Base-by-base conservation (phyloP, 371 early-diverging fungal genomes). In the Rhizopus sp. region DNA sequence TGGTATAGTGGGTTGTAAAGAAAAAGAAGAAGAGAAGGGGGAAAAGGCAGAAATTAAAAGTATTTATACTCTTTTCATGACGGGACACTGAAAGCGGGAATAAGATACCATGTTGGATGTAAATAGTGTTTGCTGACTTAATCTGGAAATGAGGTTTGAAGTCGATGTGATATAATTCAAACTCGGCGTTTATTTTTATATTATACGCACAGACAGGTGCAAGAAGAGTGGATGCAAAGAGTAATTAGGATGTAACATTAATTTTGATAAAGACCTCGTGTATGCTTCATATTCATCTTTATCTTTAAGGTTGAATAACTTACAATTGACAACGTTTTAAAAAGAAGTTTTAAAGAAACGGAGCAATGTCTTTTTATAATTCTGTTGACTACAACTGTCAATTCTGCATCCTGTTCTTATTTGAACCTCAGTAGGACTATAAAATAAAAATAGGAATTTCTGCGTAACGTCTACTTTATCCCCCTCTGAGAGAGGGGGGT, bases 181-280 rank as follows among this genome's bases (percentile, higher is more conserved):
- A 42, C 10, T 16, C 16, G 6, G 6, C 10, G 5, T 46, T 9
- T 29, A 29, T 29, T 29, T 46, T 46, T 46, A 23, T 9, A 23
- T 29, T 29, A 29, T 46, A 29, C 46, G 46, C 46, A 46, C 46
- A 12, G 46, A 46, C 46, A 46, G 29, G 29, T 29, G 46, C 46
- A 15, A 46, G 46, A 7, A 23, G 29, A 7, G 17, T 17, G 29
- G 15, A 7, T 16, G 15, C 6, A 6, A 42, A 16, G 15, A 5
- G 29, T 46, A 46, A 46, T 46, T 46, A 29, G 7, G 29, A 46
- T 46, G 46, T 46, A 46, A 46, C 46, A 46, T 46, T 46, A 46
- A 46, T 8, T 46, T 29, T 16, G 29, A 29, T 29, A 15, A 46
- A 23, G 23, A 46, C 46, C 46, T 46, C 46, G 46, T 46, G 46